phyloP scores from a whole-genome alignment of 768 basidiomycete genomes.

The Pholiota conissans region DNA sequence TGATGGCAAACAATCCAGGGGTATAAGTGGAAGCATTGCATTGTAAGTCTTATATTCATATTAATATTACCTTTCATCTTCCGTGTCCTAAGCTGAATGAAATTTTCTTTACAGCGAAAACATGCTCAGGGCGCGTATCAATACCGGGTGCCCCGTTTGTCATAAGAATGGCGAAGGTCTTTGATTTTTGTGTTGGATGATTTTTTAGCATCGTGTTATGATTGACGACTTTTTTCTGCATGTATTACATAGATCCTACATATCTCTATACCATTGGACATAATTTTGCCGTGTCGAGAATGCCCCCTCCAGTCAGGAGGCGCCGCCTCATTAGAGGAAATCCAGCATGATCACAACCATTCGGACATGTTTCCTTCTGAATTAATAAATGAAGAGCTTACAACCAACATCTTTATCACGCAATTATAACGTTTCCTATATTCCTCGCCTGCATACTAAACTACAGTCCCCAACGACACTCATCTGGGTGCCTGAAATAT shows the following conservation, averaged over 20 bases:
- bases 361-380: too few species aligned
- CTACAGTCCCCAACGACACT: too few species aligned
- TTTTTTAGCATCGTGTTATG: not conserved
- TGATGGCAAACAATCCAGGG: slow-evolving; percentile 38
- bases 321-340: too few species aligned
- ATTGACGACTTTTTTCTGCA: not conserved
- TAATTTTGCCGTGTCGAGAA: too few species aligned
- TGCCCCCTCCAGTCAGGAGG: too few species aligned
- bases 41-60: slow-evolving; percentile 62
- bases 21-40: slow-evolving; percentile 72
- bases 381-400: too few species aligned
- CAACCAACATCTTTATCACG: too few species aligned
- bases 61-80: not conserved
- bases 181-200: slow-evolving; percentile 15
- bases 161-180: slow-evolving; percentile 54
- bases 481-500: too few species aligned
- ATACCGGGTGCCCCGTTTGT: slow-evolving; percentile 79
- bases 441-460: too few species aligned
- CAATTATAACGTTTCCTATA: too few species aligned
- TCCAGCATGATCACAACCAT: too few species aligned
- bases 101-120: slow-evolving; percentile 51
- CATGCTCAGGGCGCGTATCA: slow-evolving; percentile 62
- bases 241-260: not conserved
- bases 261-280: not conserved
- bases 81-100: not conserved